These are phyloP conservation scores for Schizosaccharomyces versatilis DNA, from an alignment of 1,139 yeast species.

Conservation along the genomic window DNA sequence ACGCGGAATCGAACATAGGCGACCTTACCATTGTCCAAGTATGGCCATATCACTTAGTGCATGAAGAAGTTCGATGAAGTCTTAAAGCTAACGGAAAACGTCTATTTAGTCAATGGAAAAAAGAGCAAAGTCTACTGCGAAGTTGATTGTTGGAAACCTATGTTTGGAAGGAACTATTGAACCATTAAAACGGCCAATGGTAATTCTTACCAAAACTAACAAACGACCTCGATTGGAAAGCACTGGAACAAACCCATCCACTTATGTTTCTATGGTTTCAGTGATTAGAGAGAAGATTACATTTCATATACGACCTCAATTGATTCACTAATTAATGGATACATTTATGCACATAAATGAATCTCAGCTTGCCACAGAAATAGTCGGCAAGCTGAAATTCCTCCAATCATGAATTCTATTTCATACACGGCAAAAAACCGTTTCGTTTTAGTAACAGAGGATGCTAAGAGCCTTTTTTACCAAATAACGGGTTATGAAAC, in stretches of 20 bases:
- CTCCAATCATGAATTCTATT: background rate
- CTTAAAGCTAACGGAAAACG: no score
- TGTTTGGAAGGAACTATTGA: constrained; percentile 1
- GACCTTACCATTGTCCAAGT: background rate
- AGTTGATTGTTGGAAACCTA: background rate
- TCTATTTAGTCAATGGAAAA: no score
- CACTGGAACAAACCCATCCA: no score
- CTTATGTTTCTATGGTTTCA: background rate
- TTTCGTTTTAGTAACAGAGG: no score
- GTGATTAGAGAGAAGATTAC: background rate
- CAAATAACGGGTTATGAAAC: no score
- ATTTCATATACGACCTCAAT: background rate
- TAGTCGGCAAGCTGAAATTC: no score
- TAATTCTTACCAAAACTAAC: background rate
- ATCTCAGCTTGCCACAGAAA: background rate
- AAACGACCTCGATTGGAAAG: no score
- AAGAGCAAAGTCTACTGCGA: background rate
- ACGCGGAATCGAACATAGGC: background rate
- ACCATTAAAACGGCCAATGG: background rate
- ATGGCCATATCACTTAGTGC: background rate
- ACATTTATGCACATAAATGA: background rate
- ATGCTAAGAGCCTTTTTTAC: no score
- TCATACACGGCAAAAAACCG: no score
- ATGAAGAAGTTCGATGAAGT: no score
- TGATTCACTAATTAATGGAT: background rate